Conservation (phyloP, 768 basidiomycete species). For the Boletus sp. region DNA sequence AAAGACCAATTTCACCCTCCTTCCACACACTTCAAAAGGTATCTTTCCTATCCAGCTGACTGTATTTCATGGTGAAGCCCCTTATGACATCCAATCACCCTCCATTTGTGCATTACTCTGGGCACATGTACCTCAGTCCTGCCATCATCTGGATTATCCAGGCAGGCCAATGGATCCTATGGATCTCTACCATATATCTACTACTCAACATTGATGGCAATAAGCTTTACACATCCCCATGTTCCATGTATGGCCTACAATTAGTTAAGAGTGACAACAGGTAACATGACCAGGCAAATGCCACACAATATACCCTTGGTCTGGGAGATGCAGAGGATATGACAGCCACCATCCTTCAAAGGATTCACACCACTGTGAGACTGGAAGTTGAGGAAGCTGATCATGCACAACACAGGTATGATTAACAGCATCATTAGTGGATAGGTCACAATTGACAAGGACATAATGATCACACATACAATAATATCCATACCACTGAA, state of each 20-base stretch:
- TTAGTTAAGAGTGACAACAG: not conserved
- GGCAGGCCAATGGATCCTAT: not conserved
- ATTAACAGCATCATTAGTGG: too few relatives aligned
- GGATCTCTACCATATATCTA: not conserved
- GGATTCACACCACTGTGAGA: too few relatives aligned
- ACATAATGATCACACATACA: too few relatives aligned
- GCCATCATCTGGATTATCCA: not conserved
- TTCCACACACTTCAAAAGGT: not conserved
- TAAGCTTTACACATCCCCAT: not conserved
- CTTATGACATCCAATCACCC: not conserved
- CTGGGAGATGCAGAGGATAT: not conserved
- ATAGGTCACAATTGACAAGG: too few relatives aligned
- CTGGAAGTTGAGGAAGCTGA: too few relatives aligned
- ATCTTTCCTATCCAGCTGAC: not conserved
- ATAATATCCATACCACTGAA: too few relatives aligned
- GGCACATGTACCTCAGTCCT: not conserved
- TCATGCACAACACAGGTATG: too few relatives aligned
- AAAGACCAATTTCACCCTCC: not conserved
- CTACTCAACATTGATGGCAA: not conserved
- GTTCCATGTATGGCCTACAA: not conserved
- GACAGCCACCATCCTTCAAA: too few relatives aligned
- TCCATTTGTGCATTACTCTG: not conserved
- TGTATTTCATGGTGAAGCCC: not conserved
- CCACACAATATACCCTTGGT: not conserved
- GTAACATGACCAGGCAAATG: not conserved